Percentiles rank a stretch among this genome's conserved stretches.
Evolutionary conservation across 2,329 filamentous ascomycete species (phyloP).

Genomic region (Moelleriella libera): DNA sequence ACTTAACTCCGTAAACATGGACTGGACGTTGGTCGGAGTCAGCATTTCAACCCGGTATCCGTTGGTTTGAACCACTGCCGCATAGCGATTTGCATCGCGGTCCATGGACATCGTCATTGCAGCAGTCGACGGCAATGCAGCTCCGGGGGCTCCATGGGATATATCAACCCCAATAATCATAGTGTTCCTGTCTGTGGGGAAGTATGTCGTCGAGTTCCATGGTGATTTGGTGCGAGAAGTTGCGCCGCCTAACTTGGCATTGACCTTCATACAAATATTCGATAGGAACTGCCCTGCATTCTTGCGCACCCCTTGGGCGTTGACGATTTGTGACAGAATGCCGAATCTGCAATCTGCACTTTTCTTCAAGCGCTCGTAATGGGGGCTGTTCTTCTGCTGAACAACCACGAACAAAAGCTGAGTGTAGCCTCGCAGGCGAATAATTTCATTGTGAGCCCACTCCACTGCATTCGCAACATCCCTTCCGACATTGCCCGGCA

Average conservation of each 20-base stretch:
- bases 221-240: constrained; percentile 37
- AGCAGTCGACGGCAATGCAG: constrained; percentile 58
- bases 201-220: constrained; percentile 19
- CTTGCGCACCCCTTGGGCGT: constrained; percentile 52
- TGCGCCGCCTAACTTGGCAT: constrained; percentile 81
- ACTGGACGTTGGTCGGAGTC: constrained; percentile 46
- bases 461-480: constrained; percentile 36
- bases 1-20: constrained; percentile 51
- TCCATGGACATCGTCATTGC: constrained; percentile 79
- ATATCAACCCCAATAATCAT: constrained; percentile 88
- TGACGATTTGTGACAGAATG: constrained; percentile 74
- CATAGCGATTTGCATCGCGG: constrained; percentile 56
- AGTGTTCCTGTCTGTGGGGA: constrained; percentile 36
- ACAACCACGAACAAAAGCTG: constrained; percentile 74
- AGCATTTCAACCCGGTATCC: constrained; percentile 73
- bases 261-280: constrained; percentile 94
- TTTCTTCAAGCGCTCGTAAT: constrained; percentile 82
- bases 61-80: constrained; percentile 69
- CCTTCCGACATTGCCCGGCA: constrained; percentile 17
- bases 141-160: constrained; percentile 65
- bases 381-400: constrained; percentile 51
- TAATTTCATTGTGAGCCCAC: constrained; percentile 30
- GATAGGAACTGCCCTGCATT: constrained; percentile 73
- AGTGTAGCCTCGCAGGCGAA: constrained; percentile 40
- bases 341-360: constrained; percentile 73